A percentile compares a stretch with the other conserved stretches of the same genome.
Conservation (phyloP, 169 alveolate species). For the Sarcocystis neurona region DNA sequence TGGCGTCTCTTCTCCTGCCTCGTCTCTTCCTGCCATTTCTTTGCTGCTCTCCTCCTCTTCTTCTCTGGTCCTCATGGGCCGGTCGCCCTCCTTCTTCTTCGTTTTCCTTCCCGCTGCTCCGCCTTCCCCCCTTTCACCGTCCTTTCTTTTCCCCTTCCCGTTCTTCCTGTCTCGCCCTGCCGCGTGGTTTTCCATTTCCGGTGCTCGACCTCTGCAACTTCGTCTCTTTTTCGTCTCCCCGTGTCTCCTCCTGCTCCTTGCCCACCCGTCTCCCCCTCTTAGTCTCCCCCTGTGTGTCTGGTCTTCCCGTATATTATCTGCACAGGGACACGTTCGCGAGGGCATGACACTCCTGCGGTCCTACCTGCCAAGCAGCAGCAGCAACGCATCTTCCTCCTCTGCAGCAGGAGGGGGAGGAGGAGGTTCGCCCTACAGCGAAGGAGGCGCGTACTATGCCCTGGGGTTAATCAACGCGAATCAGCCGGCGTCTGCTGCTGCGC, state of each 20-base stretch:
- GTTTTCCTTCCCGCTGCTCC: not conserved
- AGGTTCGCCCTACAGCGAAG: constrained; percentile 85
- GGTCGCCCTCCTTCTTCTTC: not conserved
- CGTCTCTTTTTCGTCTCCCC: not conserved
- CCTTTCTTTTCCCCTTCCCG: not conserved
- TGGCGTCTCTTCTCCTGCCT: not conserved
- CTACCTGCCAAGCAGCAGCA: constrained; percentile 62
- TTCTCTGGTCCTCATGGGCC: not conserved
- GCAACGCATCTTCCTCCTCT: not conserved
- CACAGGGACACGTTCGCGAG: constrained; percentile 38
- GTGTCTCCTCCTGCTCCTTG: not conserved
- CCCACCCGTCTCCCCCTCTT: not conserved
- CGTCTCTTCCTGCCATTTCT: not conserved
- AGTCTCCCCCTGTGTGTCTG: not conserved
- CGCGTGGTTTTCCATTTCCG: not conserved
- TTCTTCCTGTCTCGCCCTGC: not conserved
- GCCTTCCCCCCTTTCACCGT: not conserved
- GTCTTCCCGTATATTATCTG: not conserved
- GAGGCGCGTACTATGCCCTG: constrained; percentile 97
- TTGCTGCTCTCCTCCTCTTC: not conserved
- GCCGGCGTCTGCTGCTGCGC: constrained; percentile 77
- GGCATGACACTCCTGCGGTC: constrained; percentile 30
- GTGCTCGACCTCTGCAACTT: not conserved
- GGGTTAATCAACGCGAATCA: constrained; percentile 94
- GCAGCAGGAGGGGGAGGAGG: too few relatives aligned